Percentiles rank a stretch among this genome's conserved stretches.
These are phyloP conservation scores for Apium graveolens DNA, from an alignment of 129 eudicot species.

Conservation along the genomic window DNA sequence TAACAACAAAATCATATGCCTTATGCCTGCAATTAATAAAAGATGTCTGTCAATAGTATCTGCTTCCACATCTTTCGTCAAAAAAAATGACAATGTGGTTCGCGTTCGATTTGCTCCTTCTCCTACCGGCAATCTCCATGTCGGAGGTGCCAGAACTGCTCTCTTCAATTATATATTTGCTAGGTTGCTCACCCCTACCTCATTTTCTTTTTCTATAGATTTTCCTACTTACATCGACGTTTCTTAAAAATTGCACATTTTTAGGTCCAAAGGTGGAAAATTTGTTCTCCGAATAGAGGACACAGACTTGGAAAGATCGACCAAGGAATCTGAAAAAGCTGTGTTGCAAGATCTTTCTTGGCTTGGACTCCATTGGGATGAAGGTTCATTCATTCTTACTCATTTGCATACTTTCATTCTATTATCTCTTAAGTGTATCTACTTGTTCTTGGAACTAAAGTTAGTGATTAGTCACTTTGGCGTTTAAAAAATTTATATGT, in stretches of 20 bases:
- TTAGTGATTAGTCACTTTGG: neutral
- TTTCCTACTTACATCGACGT: neutral
- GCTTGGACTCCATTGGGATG: conserved; percentile 94
- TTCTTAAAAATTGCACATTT: neutral
- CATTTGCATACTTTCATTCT: neutral
- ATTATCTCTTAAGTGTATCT: neutral
- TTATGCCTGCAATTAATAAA: conserved; percentile 20
- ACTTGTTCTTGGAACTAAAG: neutral
- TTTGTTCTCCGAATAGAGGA: conserved; percentile 86
- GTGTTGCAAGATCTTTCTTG: conserved; percentile 77
- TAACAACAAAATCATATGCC: conserved; percentile 7
- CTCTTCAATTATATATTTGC: conserved; percentile 72
- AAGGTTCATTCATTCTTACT: conserved; percentile 36
- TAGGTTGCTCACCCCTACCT: conserved; percentile 24
- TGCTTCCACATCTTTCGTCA: conserved; percentile 29
- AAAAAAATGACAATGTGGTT: conserved; percentile 20
- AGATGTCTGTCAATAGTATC: conserved; percentile 28
- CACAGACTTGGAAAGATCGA: conserved; percentile 85
- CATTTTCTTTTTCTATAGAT: neutral
- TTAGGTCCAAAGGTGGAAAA: conserved; percentile 79
- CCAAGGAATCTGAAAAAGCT: conserved; percentile 86
- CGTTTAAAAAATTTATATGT: neutral
- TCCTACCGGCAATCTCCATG: conserved; percentile 93
- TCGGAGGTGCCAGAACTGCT: conserved; percentile 88
- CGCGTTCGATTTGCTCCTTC: conserved; percentile 99